Base-by-base conservation (phyloP, 352 stramenopile species). In the Thraustotheca clavata region DNA sequence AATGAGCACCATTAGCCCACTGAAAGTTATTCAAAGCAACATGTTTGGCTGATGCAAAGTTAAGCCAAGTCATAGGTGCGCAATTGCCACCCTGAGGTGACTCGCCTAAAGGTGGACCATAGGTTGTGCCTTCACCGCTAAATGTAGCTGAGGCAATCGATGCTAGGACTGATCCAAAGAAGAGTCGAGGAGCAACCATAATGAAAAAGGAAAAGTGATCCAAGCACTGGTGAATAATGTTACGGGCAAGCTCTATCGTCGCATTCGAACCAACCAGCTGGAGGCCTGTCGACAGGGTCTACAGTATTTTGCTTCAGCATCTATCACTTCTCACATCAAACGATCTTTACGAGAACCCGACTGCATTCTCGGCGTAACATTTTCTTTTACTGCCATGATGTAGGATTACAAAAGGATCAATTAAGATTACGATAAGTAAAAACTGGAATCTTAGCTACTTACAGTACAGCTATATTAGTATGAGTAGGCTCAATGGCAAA, bases 1-100 rank as follows among this genome's bases (percentile, higher is more conserved):
- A 83, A 62, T 66, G 74, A 7, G 73, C 71, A 18, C 76, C 81
- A 26, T 74, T 68, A 57, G 70, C 77, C 65, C 73, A 86, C 55
- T 86, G 73, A 1, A 48, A 67, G 20, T 78, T 31, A 72, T 86
- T 86, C 32, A 86, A 60, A 9, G 75, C 75, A 0, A 73, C 76
- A 41, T 86, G 80, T 57, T 83, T 81, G 26, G 47, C 65, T 3
- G 50, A 54, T 8, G 71, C 29, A 2, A 68, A 67, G 34, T 73
- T 59, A 48, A 55, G 59, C 66, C 70, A 20, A 59, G 35, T 7
- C 48, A 57, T 32, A 22, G 48, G 48, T 16, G 22, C 48, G 20
- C 48, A 57, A 14, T 57, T 57, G 48, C 14, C 48, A n/a, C n/a
- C n/a, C n/a, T n/a, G n/a, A n/a, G n/a, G n/a, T 14, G 16, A 22